Percentiles rank a stretch among this genome's conserved stretches.
Conservation (phyloP, 2,329 filamentous ascomycete species). For the Trichoderma polysporum region DNA sequence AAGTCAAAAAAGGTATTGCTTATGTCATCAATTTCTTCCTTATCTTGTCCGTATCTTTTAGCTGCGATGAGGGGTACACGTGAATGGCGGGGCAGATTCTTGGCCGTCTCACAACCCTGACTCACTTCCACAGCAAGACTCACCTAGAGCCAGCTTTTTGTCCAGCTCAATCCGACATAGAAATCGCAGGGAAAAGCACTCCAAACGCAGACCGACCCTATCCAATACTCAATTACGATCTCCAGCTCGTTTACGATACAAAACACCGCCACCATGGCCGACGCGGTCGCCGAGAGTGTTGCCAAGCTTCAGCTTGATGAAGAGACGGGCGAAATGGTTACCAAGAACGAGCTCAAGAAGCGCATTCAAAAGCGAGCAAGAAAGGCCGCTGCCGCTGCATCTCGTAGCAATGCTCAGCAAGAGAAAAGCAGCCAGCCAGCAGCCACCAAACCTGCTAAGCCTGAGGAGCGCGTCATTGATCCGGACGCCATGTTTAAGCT, state of each 20-base stretch:
- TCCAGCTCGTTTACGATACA: not conserved
- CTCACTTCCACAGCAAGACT: not conserved
- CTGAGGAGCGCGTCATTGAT: conserved; percentile 47
- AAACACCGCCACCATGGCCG: conserved; percentile 1
- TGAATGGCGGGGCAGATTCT: not conserved
- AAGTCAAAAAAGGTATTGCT: not conserved
- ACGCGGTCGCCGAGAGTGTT: conserved; percentile 15
- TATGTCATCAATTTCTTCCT: not conserved
- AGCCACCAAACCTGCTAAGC: conserved; percentile 22
- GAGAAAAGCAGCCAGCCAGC: conserved; percentile 23
- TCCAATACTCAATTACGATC: not conserved
- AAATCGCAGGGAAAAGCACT: not conserved
- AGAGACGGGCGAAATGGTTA: conserved; percentile 65
- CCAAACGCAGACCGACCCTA: not conserved
- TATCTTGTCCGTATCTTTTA: not conserved
- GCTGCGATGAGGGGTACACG: not conserved
- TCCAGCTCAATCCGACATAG: no score
- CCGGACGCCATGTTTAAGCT: conserved; percentile 74
- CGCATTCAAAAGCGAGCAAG: conserved; percentile 57
- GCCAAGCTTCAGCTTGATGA: conserved; percentile 62
- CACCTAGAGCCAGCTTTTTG: not conserved
- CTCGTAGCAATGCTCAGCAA: conserved; percentile 41
- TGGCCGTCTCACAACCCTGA: not conserved
- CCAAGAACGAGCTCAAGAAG: conserved; percentile 64
- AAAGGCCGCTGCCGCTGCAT: conserved; percentile 47